A percentile compares a stretch with the other conserved stretches of the same genome.
Evolutionary conservation across 75 land plant genomes (phyloP).

Genomic region (Gnetum montanum): DNA sequence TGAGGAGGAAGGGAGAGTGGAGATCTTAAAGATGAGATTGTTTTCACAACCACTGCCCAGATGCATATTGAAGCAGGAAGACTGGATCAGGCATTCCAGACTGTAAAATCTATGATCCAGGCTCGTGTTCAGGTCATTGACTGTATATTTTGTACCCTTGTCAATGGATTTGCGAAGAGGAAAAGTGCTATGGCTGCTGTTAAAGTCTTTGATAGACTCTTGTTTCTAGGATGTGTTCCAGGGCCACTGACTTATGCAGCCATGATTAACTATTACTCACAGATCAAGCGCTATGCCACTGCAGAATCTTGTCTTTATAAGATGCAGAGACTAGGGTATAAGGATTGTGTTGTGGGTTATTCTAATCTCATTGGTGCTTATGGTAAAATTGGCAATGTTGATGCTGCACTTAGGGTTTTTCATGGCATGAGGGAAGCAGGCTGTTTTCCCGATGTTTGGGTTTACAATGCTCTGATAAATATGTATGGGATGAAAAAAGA

Average conservation of each 20-base stretch:
- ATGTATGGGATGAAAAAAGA: constrained; percentile 55
- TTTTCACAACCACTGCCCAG: constrained; percentile 33
- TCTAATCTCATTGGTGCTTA: constrained; percentile 55
- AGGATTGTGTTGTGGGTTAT: constrained; percentile 61
- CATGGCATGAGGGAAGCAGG: constrained; percentile 54
- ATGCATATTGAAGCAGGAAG: constrained; percentile 47
- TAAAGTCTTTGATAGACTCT: constrained; percentile 24
- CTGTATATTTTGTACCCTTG: constrained; percentile 44
- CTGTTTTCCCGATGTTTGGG: constrained; percentile 49
- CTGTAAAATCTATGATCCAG: constrained; percentile 34
- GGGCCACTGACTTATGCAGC: constrained; percentile 65
- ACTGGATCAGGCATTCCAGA: constrained; percentile 30
- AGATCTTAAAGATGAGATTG: constrained; percentile 24
- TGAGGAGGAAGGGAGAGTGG: constrained; percentile 23
- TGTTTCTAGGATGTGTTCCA: constrained; percentile 26
- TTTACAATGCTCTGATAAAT: constrained; percentile 65
- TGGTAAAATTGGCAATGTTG: constrained; percentile 49
- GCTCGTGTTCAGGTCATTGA: constrained; percentile 34
- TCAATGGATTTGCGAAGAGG: constrained; percentile 54
- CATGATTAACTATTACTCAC: constrained; percentile 30
- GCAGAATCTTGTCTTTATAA: constrained; percentile 36
- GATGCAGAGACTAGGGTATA: constrained; percentile 44
- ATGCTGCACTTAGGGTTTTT: constrained; percentile 52
- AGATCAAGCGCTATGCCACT: constrained; percentile 11
- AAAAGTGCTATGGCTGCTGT: constrained; percentile 16